Evolutionary conservation across 2,329 filamentous ascomycete species (phyloP).

Genomic region (Colletotrichum sp.): DNA sequence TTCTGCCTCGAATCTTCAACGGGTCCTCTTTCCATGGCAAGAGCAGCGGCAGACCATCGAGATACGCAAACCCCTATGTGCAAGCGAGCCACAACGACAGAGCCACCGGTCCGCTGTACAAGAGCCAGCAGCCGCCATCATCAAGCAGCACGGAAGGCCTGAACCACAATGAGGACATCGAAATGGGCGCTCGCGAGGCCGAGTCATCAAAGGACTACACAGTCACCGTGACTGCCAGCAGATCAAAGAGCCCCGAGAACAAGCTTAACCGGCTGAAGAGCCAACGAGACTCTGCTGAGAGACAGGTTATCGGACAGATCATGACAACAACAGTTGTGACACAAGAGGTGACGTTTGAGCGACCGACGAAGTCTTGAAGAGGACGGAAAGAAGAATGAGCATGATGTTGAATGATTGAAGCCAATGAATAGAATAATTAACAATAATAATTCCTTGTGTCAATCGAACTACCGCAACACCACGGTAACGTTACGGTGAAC

Average conservation of each 20-base stretch:
- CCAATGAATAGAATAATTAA: not conserved
- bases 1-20: conserved; percentile 25
- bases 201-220: not conserved
- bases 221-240: not conserved
- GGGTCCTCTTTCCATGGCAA: not conserved
- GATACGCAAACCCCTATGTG: not conserved
- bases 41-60: not conserved
- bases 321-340: conserved; percentile 28
- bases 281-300: not conserved
- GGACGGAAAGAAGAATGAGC: not conserved
- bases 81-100: conserved; percentile 14
- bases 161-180: not conserved
- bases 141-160: not conserved
- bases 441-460: not conserved
- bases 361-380: not conserved
- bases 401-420: not conserved
- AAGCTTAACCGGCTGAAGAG: not conserved
- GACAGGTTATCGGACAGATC: conserved; percentile 9
- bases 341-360: conserved; percentile 15
- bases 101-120: conserved; percentile 11
- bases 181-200: not conserved
- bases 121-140: not conserved
- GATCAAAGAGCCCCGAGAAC: not conserved
- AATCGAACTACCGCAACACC: not conserved
- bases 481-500: not conserved